Conservation (phyloP, 2,329 filamentous ascomycete species). For the Fusarium sp. region DNA sequence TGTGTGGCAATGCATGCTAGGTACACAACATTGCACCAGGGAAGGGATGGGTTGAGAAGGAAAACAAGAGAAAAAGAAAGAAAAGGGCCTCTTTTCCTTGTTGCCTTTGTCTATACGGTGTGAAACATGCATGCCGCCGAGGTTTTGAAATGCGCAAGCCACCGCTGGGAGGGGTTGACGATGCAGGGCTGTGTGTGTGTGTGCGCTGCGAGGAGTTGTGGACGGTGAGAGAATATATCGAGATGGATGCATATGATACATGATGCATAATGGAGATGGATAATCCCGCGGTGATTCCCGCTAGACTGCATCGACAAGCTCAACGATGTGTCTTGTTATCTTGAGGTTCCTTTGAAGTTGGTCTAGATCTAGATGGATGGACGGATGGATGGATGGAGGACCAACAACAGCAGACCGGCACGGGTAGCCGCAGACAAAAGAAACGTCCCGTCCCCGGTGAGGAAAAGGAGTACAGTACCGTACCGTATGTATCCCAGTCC, state of each 20-base stretch:
- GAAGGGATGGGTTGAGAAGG: not conserved
- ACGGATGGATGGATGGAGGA: not conserved
- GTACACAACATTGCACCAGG: conserved; percentile 9
- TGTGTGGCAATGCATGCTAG: conserved; percentile 27
- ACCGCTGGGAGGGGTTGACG: conserved; percentile 7
- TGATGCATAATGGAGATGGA: not conserved
- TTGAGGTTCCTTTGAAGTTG: not conserved
- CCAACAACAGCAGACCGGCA: not conserved
- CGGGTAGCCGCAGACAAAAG: not conserved
- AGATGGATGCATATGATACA: not conserved
- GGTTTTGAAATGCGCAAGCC: conserved; percentile 18
- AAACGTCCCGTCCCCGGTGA: not conserved
- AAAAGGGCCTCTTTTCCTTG: conserved; percentile 1
- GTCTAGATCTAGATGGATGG: not conserved
- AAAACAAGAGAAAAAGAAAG: not conserved
- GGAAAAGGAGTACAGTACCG: not conserved
- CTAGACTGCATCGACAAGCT: conserved; percentile 10
- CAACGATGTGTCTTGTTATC: not conserved
- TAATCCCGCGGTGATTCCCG: conserved; percentile 1
- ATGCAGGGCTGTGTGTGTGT: not conserved
- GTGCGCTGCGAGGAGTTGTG: not conserved
- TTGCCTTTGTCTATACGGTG: conserved; percentile 16
- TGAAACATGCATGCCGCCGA: conserved; percentile 41
- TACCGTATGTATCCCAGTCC: not conserved
- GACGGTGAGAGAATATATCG: conserved; percentile 1